Evolutionary conservation across 192 early-diverging fungal species (phyloP).

Genomic region (Rhizophagus sp.): DNA sequence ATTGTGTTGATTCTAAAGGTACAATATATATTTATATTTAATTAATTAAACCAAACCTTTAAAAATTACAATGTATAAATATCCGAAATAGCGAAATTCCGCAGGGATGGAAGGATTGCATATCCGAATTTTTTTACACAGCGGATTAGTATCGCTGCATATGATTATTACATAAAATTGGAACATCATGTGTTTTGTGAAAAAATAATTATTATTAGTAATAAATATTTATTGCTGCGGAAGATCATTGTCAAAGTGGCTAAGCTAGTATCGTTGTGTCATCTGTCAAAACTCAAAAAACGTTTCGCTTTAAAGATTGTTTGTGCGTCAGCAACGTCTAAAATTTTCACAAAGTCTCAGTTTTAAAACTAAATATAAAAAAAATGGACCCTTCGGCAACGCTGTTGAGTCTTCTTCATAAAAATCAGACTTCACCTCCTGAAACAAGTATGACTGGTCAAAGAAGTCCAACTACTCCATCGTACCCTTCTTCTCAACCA

Average conservation of each 20-base stretch:
- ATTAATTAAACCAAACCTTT: too few relatives aligned
- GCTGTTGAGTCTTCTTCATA: conserved; percentile 29
- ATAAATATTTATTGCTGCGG: not conserved
- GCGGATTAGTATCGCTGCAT: not conserved
- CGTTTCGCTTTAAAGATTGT: not conserved
- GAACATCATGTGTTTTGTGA: not conserved
- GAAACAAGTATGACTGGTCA: conserved; percentile 3
- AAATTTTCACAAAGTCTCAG: not conserved
- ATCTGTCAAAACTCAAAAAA: not conserved
- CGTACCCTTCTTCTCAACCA: conserved; percentile 11
- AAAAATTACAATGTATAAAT: too few relatives aligned
- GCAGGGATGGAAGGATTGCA: too few relatives aligned
- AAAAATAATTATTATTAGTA: too few relatives aligned
- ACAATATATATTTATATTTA: too few relatives aligned
- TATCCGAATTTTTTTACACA: too few relatives aligned
- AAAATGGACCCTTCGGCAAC: conserved; percentile 28
- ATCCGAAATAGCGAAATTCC: too few relatives aligned
- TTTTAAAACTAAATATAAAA: not conserved
- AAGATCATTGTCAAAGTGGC: not conserved
- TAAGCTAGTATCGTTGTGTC: not conserved
- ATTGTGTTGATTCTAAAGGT: too few relatives aligned
- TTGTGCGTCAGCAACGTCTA: not conserved
- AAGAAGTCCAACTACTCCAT: conserved; percentile 7
- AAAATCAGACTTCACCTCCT: conserved; percentile 4
- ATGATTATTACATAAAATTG: not conserved